These are phyloP conservation scores for Cercospora nicotianae DNA, from an alignment of 2,329 filamentous ascomycete species.

Conservation along the genomic window DNA sequence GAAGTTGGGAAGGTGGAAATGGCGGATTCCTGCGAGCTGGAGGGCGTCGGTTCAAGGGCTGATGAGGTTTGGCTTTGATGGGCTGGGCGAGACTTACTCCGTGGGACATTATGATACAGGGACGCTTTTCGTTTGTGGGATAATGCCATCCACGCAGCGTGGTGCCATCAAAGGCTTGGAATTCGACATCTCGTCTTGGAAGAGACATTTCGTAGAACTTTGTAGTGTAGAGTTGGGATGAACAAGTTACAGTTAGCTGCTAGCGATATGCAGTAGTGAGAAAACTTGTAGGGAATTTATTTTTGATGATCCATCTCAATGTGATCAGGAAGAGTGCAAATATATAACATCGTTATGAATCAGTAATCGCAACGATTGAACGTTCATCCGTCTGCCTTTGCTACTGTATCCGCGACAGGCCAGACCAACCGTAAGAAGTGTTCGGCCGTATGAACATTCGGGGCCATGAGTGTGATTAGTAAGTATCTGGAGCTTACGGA, in stretches of 20 bases:
- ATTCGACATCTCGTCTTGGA: not conserved
- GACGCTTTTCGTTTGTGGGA: not conserved
- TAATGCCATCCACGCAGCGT: not conserved
- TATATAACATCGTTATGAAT: not conserved
- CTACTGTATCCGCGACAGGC: too few species aligned
- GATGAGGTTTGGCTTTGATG: too few species aligned
- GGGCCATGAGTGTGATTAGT: not conserved
- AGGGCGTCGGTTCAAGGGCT: too few species aligned
- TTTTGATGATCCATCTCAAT: too few species aligned
- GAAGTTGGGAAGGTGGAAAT: not conserved
- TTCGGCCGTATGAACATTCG: not conserved
- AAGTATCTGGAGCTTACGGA: not conserved
- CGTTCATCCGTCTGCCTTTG: not conserved
- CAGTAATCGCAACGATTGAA: not conserved
- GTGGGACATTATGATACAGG: not conserved
- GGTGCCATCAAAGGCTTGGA: not conserved
- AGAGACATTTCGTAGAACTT: too few species aligned
- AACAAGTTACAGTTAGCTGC: too few species aligned
- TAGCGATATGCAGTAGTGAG: too few species aligned
- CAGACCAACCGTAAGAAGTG: too few species aligned
- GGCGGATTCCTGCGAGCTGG: not conserved
- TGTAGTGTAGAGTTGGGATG: too few species aligned
- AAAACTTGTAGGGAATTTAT: too few species aligned
- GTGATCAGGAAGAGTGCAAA: too few species aligned
- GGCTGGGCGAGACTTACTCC: not conserved